A percentile compares a stretch with the other conserved stretches of the same genome.
These are phyloP conservation scores for Gilbertella persicaria DNA, from an alignment of 371 early-diverging fungal species.

Conservation along the genomic window DNA sequence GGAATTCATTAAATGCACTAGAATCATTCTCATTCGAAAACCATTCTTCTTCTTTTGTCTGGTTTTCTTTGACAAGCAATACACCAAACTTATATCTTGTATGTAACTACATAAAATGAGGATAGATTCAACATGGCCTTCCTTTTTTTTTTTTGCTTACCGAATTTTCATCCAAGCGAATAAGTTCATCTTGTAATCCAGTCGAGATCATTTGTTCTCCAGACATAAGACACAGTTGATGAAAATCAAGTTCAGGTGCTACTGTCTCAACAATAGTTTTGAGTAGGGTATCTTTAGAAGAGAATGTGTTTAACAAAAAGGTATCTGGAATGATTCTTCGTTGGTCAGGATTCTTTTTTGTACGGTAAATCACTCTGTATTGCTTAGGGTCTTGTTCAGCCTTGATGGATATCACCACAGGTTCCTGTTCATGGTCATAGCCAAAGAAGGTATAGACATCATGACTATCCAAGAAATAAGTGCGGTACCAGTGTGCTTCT, in stretches of 20 bases:
- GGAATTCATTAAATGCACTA: constrained; percentile 63
- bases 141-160: constrained; percentile 8
- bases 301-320: constrained; percentile 19
- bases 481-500: constrained; percentile 34
- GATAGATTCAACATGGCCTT: too few species aligned
- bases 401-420: constrained; percentile 22
- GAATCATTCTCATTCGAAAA: constrained; percentile 68
- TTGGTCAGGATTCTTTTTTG: constrained; percentile 14
- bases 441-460: constrained; percentile 29
- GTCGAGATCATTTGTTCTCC: constrained; percentile 17
- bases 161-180: constrained; percentile 31
- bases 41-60: constrained; percentile 82
- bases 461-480: constrained; percentile 18
- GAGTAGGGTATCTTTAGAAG: constrained; percentile 17
- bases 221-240: constrained; percentile 13
- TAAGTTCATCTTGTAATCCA: constrained; percentile 28
- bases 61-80: constrained; percentile 65
- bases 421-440: constrained; percentile 12
- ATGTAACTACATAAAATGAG: constrained; percentile 57
- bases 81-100: constrained; percentile 82
- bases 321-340: constrained; percentile 22
- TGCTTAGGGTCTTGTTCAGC: constrained; percentile 17
- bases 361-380: constrained; percentile 27
- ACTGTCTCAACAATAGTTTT: constrained; percentile 26
- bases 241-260: constrained; percentile 16